phyloP scores from a whole-genome alignment of 2,329 filamentous ascomycete species.

The Emmonsiellopsis sp. region DNA sequence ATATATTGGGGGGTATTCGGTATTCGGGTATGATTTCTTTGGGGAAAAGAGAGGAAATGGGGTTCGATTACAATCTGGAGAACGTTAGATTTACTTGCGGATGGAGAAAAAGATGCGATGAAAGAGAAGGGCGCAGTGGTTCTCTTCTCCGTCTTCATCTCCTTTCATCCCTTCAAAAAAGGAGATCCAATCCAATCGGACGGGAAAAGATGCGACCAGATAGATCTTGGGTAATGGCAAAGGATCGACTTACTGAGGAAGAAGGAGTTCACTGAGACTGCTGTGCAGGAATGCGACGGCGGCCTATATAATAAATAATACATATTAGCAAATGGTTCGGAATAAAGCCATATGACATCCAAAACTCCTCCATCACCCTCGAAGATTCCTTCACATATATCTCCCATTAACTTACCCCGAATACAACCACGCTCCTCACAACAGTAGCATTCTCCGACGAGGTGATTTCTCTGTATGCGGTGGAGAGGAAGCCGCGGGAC shows the following conservation, averaged over 20 bases:
- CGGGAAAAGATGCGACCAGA: background rate
- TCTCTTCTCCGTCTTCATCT: no score
- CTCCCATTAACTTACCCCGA: constrained; percentile 48
- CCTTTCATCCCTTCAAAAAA: no score
- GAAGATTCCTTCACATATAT: background rate
- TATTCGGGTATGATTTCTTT: background rate
- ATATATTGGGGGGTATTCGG: background rate
- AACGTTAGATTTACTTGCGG: background rate
- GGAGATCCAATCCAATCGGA: no score
- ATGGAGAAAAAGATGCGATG: constrained; percentile 15
- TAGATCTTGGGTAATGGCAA: background rate
- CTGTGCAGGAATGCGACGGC: constrained; percentile 60
- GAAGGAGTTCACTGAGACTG: constrained; percentile 57
- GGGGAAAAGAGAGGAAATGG: background rate
- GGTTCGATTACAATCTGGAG: background rate
- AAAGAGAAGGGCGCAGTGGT: no score
- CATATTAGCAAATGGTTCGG: background rate
- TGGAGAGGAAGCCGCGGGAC: constrained; percentile 47
- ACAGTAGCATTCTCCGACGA: constrained; percentile 60
- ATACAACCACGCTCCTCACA: constrained; percentile 58
- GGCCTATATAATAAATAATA: constrained; percentile 36
- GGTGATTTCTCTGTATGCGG: constrained; percentile 54
- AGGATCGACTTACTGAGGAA: constrained; percentile 46
- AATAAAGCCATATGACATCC: no score
- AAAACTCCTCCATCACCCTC: background rate